phyloP scores from a whole-genome alignment of 2,329 filamentous ascomycete genomes.

The Talaromyces sp. region DNA sequence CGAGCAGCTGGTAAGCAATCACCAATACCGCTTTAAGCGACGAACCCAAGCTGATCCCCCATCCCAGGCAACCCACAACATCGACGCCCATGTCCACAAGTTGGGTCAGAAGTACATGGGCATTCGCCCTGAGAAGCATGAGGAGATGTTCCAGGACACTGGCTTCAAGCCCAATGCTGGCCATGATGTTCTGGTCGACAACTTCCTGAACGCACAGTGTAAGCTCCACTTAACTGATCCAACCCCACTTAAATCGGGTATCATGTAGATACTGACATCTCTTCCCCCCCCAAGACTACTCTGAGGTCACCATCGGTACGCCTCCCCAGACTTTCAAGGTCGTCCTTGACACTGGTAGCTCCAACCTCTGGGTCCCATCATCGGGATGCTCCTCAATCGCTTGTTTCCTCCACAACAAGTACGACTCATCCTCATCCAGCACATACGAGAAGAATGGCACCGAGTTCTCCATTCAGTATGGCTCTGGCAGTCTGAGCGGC shows the following conservation, averaged over 20 bases:
- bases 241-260: not conserved
- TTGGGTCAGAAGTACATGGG: conserved; percentile 98
- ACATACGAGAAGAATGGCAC: conserved; percentile 94
- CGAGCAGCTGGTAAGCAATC: conserved; percentile 79
- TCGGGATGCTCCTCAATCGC: conserved; percentile 89
- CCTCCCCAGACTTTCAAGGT: conserved; percentile 98
- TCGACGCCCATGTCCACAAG: conserved; percentile 78
- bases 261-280: conserved; percentile 11
- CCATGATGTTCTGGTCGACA: conserved; percentile 87
- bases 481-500: conserved; percentile 89
- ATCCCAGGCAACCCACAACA: conserved; percentile 70
- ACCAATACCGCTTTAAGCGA: conserved; percentile 1
- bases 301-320: conserved; percentile 88
- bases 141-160: conserved; percentile 77
- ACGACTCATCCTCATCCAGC: conserved; percentile 85
- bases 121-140: conserved; percentile 67
- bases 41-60: conserved; percentile 13
- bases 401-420: conserved; percentile 96
- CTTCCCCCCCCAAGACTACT: conserved; percentile 72
- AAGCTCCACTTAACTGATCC: conserved; percentile 46
- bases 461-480: conserved; percentile 90
- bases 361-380: conserved; percentile 98
- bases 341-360: conserved; percentile 96
- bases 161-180: conserved; percentile 65
- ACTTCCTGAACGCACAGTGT: conserved; percentile 99